These are phyloP conservation scores for Trichoderma aggressivum DNA, from an alignment of 2,329 filamentous ascomycete genomes.

Conservation along the genomic window DNA sequence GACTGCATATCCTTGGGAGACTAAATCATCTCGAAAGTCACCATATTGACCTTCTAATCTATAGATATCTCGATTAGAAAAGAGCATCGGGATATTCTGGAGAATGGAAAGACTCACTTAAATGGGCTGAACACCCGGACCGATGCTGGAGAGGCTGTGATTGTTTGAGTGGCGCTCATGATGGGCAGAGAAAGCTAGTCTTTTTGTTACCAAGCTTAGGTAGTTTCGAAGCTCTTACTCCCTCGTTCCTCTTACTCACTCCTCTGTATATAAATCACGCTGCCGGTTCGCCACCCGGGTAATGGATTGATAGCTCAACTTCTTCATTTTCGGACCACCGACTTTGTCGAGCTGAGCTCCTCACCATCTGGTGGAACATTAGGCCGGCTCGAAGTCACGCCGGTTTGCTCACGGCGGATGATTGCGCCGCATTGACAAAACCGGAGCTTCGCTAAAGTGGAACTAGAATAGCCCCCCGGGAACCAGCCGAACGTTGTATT, in stretches of 20 bases:
- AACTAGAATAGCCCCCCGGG: background rate
- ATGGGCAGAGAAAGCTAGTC: background rate
- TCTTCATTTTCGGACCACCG: background rate
- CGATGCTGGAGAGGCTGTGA: background rate
- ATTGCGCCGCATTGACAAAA: background rate
- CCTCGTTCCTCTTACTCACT: background rate
- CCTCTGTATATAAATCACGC: background rate
- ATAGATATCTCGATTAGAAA: background rate
- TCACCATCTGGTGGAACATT: background rate
- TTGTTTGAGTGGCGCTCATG: background rate
- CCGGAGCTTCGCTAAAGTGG: background rate
- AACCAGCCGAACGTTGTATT: background rate
- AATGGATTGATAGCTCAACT: background rate
- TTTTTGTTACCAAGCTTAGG: background rate
- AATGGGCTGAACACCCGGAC: background rate
- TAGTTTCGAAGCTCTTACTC: background rate
- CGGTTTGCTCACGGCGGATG: background rate
- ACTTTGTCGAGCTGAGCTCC: background rate
- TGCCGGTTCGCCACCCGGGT: background rate
- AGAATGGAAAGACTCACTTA: background rate
- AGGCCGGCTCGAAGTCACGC: background rate
- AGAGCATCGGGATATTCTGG: accelerated
- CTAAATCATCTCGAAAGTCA: background rate
- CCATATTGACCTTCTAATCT: background rate
- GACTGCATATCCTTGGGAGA: background rate